Evolutionary conservation across 1,139 yeast genomes (phyloP).

Genomic region (Yamadazyma jaroonii): DNA sequence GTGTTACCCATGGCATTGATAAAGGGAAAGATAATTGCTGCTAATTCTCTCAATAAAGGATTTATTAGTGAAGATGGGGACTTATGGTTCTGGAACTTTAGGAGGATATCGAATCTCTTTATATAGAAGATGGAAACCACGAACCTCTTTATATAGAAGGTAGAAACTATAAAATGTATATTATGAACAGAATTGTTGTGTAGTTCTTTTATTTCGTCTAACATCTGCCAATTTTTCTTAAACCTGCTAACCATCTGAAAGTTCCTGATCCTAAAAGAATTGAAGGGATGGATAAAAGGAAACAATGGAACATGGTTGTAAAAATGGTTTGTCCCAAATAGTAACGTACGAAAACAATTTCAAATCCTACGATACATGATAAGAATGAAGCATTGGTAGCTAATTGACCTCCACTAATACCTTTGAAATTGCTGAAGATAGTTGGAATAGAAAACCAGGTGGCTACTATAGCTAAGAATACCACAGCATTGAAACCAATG

Average conservation of each 20-base stretch:
- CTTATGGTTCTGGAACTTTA: constrained; percentile 49
- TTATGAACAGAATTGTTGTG: background rate
- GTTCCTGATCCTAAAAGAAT: constrained; percentile 71
- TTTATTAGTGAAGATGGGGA: constrained; percentile 23
- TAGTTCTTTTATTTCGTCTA: background rate
- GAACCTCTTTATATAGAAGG: constrained; percentile 31
- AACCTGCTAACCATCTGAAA: constrained; percentile 30
- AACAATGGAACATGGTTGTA: constrained; percentile 55
- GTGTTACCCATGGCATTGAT: constrained; percentile 85
- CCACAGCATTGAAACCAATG: constrained; percentile 39
- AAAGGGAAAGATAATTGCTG: constrained; percentile 84
- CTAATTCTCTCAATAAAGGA: constrained; percentile 41
- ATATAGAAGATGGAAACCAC: constrained; percentile 12
- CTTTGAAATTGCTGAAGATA: constrained; percentile 33
- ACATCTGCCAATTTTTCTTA: constrained; percentile 32
- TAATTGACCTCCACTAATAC: constrained; percentile 24
- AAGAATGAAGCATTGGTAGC: constrained; percentile 48
- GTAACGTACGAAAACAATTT: constrained; percentile 62
- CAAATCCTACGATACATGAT: constrained; percentile 54
- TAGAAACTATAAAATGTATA: too few species aligned
- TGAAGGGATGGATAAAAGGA: constrained; percentile 53
- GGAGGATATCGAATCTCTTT: constrained; percentile 50
- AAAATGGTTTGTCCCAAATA: constrained; percentile 73
- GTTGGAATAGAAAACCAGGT: constrained; percentile 46
- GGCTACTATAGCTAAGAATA: constrained; percentile 42